Evolutionary conservation across 1,284 basidiomycete genomes (phyloP).

Genomic region (Ceratobasidium sp.): DNA sequence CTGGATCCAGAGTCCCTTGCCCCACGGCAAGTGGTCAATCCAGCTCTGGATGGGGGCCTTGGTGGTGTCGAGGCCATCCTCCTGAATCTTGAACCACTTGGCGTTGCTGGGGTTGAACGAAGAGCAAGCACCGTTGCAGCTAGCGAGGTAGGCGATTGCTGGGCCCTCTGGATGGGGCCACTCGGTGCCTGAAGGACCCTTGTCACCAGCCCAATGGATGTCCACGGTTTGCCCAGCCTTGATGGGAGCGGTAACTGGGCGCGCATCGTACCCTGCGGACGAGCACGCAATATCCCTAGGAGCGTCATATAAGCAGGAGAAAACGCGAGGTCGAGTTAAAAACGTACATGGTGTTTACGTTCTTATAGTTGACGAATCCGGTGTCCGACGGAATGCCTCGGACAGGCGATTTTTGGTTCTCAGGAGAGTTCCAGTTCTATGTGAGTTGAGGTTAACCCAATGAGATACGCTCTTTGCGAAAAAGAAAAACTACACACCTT

Average conservation of each 20-base stretch:
- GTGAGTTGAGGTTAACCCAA: not conserved
- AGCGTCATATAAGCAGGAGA: not conserved
- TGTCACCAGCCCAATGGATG: conserved; percentile 28
- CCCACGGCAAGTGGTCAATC: not conserved
- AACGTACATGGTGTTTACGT: conserved; percentile 23
- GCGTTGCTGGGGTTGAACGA: conserved; percentile 70
- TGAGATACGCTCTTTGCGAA: not conserved
- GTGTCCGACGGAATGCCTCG: conserved; percentile 28
- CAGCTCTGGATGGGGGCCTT: not conserved
- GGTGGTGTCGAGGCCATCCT: conserved; percentile 64
- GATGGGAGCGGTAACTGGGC: not conserved
- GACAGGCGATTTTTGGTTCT: conserved; percentile 34
- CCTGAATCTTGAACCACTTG: conserved; percentile 78
- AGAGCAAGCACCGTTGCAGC: conserved; percentile 65
- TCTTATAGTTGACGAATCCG: conserved; percentile 25
- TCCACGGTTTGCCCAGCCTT: not conserved
- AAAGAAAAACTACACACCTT: not conserved
- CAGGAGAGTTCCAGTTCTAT: conserved; percentile 35
- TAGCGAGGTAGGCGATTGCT: conserved; percentile 77
- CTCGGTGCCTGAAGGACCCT: conserved; percentile 5
- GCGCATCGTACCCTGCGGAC: conserved; percentile 15
- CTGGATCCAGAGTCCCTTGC: conserved; percentile 31
- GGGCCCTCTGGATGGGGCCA: conserved; percentile 62
- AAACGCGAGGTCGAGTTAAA: not conserved
- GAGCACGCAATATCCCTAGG: conserved; percentile 40